Percentiles rank a stretch among this genome's conserved stretches.
These are phyloP conservation scores for Eutypa lata DNA, from an alignment of 2,329 filamentous ascomycete genomes.

Conservation along the genomic window DNA sequence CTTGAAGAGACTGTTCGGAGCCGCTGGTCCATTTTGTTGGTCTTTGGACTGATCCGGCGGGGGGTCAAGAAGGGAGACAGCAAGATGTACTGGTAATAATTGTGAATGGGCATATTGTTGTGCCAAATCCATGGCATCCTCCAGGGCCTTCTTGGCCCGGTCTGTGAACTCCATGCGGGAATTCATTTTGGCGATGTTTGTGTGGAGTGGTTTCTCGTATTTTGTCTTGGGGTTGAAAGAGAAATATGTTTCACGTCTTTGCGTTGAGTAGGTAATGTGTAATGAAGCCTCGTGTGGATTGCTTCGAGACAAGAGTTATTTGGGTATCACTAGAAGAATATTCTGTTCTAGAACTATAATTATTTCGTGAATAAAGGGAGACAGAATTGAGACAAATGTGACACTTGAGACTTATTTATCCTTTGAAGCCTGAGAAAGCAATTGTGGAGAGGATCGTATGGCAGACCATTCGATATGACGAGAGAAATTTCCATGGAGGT, in stretches of 20 bases:
- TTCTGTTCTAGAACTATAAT: not conserved
- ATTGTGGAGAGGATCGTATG: not conserved
- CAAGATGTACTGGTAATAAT: conserved; percentile 84
- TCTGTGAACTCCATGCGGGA: conserved; percentile 90
- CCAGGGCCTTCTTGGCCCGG: conserved; percentile 82
- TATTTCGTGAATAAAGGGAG: not conserved
- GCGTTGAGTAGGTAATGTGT: too few relatives aligned
- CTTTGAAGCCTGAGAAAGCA: not conserved
- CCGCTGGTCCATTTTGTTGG: conserved; percentile 72
- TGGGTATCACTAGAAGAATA: not conserved
- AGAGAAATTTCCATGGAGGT: not conserved
- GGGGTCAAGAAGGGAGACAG: conserved; percentile 75
- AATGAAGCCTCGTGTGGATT: conserved; percentile 3
- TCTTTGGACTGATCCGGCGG: conserved; percentile 75
- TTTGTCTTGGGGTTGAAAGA: conserved; percentile 9
- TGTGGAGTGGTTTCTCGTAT: conserved; percentile 8
- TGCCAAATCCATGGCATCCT: conserved; percentile 83
- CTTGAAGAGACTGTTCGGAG: conserved; percentile 74
- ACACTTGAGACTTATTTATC: not conserved
- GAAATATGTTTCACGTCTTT: conserved; percentile 1
- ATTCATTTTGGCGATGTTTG: conserved; percentile 53
- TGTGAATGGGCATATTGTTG: conserved; percentile 90
- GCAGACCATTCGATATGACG: not conserved
- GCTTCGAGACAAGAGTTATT: not conserved
- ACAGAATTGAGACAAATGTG: not conserved